Evolutionary conservation across 2,329 filamentous ascomycete species (phyloP).

Genomic region (Fusarium sp.): DNA sequence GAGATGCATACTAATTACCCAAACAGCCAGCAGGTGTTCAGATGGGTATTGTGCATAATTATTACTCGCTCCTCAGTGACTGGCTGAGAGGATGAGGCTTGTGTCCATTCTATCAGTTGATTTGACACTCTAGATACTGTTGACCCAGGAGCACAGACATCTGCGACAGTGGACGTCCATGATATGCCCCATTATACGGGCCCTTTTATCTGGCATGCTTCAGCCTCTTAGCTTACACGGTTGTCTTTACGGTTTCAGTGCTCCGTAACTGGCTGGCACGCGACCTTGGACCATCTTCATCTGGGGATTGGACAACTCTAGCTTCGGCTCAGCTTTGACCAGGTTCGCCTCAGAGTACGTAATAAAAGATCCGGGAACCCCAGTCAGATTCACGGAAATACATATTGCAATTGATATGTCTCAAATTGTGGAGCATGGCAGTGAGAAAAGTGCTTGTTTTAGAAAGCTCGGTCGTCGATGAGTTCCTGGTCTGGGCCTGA

Average conservation of each 20-base stretch:
- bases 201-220: constrained; percentile 15
- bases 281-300: constrained; percentile 13
- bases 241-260: constrained; percentile 19
- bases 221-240: constrained; percentile 39
- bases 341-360: constrained; percentile 4
- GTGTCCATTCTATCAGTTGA: constrained; percentile 5
- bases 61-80: neutral
- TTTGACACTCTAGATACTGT: constrained; percentile 1
- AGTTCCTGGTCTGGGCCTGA: constrained; percentile 2
- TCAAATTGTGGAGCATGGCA: neutral
- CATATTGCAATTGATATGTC: neutral
- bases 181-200: constrained; percentile 11
- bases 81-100: constrained; percentile 21
- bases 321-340: constrained; percentile 13
- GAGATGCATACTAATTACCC: neutral
- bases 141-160: constrained; percentile 22
- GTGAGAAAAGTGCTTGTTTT: constrained; percentile 2
- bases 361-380: neutral
- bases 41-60: constrained; percentile 2
- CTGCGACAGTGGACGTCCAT: constrained; percentile 4
- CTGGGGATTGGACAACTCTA: constrained; percentile 13
- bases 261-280: constrained; percentile 18
- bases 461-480: neutral
- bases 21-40: constrained; percentile 1
- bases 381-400: neutral